phyloP scores from a whole-genome alignment of 2,329 filamentous ascomycete genomes.

The Aureobasidium sp. region DNA sequence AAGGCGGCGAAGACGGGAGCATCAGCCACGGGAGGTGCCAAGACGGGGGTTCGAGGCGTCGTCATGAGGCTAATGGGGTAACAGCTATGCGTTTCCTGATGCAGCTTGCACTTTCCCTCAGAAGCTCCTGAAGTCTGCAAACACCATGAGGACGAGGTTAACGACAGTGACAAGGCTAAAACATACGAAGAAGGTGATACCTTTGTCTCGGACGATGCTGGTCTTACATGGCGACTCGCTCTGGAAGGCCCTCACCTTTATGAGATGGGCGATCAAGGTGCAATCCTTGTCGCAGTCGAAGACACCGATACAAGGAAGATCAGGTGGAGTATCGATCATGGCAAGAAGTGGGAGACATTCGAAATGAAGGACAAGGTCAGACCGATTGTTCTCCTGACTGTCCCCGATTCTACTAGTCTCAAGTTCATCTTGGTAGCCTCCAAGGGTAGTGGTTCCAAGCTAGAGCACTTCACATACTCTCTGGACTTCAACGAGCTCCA shows the following conservation, averaged over 20 bases:
- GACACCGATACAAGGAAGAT: constrained; percentile 72
- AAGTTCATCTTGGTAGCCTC: constrained; percentile 85
- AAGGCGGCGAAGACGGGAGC: not conserved
- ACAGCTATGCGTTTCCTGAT: not conserved
- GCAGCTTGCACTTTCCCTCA: constrained; percentile 1
- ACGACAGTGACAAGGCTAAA: constrained; percentile 31
- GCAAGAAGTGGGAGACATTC: constrained; percentile 81
- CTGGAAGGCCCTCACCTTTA: constrained; percentile 91
- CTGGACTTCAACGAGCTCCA: constrained; percentile 88
- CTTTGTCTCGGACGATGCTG: constrained; percentile 92
- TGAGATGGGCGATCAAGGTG: constrained; percentile 95
- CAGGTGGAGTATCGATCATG: constrained; percentile 90
- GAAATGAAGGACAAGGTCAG: constrained; percentile 75
- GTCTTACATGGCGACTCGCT: constrained; percentile 81
- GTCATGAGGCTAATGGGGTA: not conserved
- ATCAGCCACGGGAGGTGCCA: not conserved
- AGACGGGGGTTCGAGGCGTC: constrained; percentile 16
- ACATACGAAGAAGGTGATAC: constrained; percentile 79
- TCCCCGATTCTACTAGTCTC: constrained; percentile 90
- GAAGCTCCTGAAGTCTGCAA: not conserved
- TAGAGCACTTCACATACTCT: constrained; percentile 64
- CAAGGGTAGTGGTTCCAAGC: constrained; percentile 57
- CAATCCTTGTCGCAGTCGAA: constrained; percentile 83
- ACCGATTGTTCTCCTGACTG: constrained; percentile 83
- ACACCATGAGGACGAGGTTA: constrained; percentile 18